Percentiles rank a stretch among this genome's conserved stretches.
Conservation (phyloP, 805 yeast species). For the Teunomyces pallodes region DNA sequence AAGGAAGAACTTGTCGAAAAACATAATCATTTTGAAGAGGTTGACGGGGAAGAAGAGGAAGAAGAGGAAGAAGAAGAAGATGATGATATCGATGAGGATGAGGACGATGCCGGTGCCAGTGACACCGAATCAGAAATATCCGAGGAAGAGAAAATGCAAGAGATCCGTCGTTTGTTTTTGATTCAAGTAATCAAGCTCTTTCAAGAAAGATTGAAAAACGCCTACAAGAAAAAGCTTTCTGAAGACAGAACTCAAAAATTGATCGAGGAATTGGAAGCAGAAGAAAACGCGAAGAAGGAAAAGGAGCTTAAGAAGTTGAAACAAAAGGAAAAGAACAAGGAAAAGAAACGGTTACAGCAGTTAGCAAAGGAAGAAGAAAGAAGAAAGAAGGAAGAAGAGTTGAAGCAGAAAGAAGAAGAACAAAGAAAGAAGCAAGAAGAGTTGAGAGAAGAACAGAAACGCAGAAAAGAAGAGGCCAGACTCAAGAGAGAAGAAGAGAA, state of each 20-base stretch:
- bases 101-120: slow-evolving; percentile 39
- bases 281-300: slow-evolving; percentile 60
- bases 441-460: slow-evolving; percentile 35
- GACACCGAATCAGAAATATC: slow-evolving; percentile 36
- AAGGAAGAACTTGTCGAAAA: slow-evolving; percentile 39
- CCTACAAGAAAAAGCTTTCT: slow-evolving; percentile 78
- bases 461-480: slow-evolving; percentile 37
- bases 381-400: slow-evolving; percentile 52
- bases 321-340: slow-evolving; percentile 68
- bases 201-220: slow-evolving; percentile 67
- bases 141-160: slow-evolving; percentile 66
- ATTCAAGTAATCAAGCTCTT: slow-evolving; percentile 76
- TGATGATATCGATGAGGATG: slow-evolving; percentile 32
- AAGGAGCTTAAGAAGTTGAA: slow-evolving; percentile 63
- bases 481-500: slow-evolving; percentile 49
- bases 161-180: slow-evolving; percentile 77
- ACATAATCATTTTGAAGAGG: slow-evolving; percentile 38
- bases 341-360: slow-evolving; percentile 63
- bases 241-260: slow-evolving; percentile 65
- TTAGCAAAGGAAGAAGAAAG: slow-evolving; percentile 62
- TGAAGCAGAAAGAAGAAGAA: slow-evolving; percentile 36
- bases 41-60: slow-evolving; percentile 24
- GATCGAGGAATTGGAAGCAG: slow-evolving; percentile 68
- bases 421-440: slow-evolving; percentile 30
- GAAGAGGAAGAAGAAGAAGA: slow-evolving; percentile 6